Conservation (phyloP, 1,284 basidiomycete species). For the Cerrena zonata region DNA sequence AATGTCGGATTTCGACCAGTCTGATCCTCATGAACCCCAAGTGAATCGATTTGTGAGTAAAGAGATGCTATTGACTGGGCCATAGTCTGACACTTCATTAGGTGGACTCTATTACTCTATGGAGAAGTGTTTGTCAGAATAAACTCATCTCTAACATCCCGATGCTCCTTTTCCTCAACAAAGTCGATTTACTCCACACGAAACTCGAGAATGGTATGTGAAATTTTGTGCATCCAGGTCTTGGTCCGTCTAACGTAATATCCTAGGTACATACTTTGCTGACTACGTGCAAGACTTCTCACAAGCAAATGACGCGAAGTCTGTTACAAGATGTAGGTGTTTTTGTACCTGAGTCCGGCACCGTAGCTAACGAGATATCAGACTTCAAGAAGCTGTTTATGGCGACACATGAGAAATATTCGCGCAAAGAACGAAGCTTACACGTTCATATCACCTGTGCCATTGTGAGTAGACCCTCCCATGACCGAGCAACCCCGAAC, state of each 20-base stretch:
- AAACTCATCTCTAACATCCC: slow-evolving; percentile 45
- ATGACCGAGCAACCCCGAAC: neutral
- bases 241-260: neutral
- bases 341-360: neutral
- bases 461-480: slow-evolving; percentile 31
- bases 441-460: slow-evolving; percentile 47
- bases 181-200: slow-evolving; percentile 49
- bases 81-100: slow-evolving; percentile 17
- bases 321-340: slow-evolving; percentile 1
- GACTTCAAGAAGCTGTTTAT: slow-evolving; percentile 1
- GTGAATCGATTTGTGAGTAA: slow-evolving; percentile 49
- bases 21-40: slow-evolving; percentile 45
- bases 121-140: slow-evolving; percentile 53
- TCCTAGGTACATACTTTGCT: slow-evolving; percentile 5
- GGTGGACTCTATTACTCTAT: slow-evolving; percentile 52
- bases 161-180: slow-evolving; percentile 58
- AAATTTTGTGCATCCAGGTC: neutral
- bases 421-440: slow-evolving; percentile 28
- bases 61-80: neutral
- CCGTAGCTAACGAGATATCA: neutral
- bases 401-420: slow-evolving; percentile 1
- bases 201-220: slow-evolving; percentile 41
- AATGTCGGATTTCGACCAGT: slow-evolving; percentile 58
- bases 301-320: neutral
- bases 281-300: slow-evolving; percentile 2